Percentiles rank a stretch among this genome's conserved stretches.
phyloP scores from a whole-genome alignment of 2,329 filamentous ascomycete species.

The Myriosclerotinia duriaeana region DNA sequence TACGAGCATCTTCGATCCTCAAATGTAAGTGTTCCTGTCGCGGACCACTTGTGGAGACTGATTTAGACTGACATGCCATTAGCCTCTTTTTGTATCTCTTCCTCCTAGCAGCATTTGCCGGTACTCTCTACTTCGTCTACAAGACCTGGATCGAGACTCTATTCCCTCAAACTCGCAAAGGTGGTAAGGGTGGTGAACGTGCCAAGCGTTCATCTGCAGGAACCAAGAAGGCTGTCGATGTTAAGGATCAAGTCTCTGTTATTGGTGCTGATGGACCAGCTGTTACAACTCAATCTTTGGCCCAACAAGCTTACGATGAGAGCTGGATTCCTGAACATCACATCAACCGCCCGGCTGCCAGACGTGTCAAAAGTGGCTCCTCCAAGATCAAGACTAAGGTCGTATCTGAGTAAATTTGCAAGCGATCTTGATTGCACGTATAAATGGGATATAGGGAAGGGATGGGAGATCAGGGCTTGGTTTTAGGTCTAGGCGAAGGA shows the following conservation, averaged over 20 bases:
- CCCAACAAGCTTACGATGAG: conserved; percentile 40
- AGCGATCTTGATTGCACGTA: neutral
- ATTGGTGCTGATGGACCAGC: conserved; percentile 55
- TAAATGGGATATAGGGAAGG: conserved; percentile 11
- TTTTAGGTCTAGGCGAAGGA: neutral
- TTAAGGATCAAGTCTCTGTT: conserved; percentile 57
- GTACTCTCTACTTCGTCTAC: conserved; percentile 93
- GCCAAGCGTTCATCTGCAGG: conserved; percentile 60
- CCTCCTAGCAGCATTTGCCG: conserved; percentile 74
- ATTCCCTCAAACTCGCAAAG: conserved; percentile 81
- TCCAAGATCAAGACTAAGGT: conserved; percentile 33
- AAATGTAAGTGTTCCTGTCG: conserved; percentile 57
- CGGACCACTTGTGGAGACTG: neutral
- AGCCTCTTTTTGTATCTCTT: conserved; percentile 98
- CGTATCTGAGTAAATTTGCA: conserved; percentile 18
- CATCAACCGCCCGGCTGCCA: conserved; percentile 78
- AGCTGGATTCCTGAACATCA: conserved; percentile 56
- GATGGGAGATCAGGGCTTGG: neutral
- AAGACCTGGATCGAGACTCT: conserved; percentile 95
- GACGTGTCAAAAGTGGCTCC: conserved; percentile 60
- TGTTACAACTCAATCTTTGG: conserved; percentile 38
- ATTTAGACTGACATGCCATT: conserved; percentile 26
- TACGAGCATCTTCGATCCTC: conserved; percentile 88
- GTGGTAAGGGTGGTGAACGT: conserved; percentile 43
- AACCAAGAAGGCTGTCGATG: conserved; percentile 64